phyloP scores from a whole-genome alignment of 2,329 filamentous ascomycete species.

The Colletotrichum cordylinicola region DNA sequence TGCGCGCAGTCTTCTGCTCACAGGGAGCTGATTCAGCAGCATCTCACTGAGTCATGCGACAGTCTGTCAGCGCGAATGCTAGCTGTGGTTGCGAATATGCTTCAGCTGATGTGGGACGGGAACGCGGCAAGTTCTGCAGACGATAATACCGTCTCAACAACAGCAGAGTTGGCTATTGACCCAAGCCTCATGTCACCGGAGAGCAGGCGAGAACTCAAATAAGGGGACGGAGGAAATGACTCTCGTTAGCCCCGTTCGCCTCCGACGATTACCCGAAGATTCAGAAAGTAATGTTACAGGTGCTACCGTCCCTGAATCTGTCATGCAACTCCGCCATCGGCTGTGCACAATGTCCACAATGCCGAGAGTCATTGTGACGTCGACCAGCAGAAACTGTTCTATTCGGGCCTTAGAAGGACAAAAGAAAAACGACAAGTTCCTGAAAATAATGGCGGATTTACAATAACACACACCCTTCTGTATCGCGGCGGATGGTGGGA shows the following conservation, averaged over 20 bases:
- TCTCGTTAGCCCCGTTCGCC: not conserved
- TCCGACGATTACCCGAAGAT: not conserved
- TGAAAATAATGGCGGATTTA: not conserved
- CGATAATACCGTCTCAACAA: too few relatives aligned
- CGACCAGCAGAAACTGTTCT: not conserved
- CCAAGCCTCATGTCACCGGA: not conserved
- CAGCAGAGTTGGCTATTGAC: not conserved
- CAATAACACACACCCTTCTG: not conserved
- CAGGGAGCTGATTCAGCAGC: not conserved
- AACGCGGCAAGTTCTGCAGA: not conserved
- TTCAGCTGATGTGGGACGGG: not conserved
- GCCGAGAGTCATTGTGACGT: not conserved
- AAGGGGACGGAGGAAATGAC: not conserved
- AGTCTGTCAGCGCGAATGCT: not conserved
- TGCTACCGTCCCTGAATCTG: not conserved
- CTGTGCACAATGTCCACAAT: not conserved
- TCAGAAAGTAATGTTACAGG: not conserved
- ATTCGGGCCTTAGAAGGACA: not conserved
- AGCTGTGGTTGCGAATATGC: not conserved
- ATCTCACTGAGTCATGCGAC: not conserved
- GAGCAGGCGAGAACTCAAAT: not conserved
- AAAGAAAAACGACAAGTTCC: not conserved
- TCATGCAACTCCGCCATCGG: not conserved
- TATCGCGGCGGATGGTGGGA: not conserved
- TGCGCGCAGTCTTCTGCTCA: not conserved